Percentiles rank a stretch among this genome's conserved stretches.
Conservation (phyloP, 177 flowering plant genomes). For the Vitis hybrid region DNA sequence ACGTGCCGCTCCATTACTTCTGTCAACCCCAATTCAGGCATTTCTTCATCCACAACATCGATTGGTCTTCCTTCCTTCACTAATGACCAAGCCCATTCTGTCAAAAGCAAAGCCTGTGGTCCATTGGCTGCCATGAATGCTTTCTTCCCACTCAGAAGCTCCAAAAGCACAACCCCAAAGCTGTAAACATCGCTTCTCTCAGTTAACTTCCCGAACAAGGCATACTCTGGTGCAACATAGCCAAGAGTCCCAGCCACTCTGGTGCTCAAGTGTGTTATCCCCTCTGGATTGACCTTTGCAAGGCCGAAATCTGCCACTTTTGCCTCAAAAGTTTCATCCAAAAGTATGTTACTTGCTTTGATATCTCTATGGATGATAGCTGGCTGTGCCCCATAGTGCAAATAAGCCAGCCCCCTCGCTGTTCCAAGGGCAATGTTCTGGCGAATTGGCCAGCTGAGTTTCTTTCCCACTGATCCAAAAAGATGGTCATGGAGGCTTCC, state of each 20-base stretch:
- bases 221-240: conserved; percentile 36
- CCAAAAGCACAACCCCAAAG: conserved; percentile 31
- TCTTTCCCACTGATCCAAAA: conserved; percentile 11
- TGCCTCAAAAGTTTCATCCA: conserved; percentile 30
- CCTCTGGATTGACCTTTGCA: conserved; percentile 25
- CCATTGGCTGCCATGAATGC: conserved; percentile 10
- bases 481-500: conserved; percentile 33
- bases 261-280: conserved; percentile 25
- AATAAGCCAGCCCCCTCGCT: conserved; percentile 23
- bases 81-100: conserved; percentile 29
- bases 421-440: conserved; percentile 24
- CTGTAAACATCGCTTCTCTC: conserved; percentile 28
- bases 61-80: conserved; percentile 17
- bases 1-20: conserved; percentile 1
- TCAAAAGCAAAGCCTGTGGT: conserved; percentile 7
- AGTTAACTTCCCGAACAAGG: conserved; percentile 26
- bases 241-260: conserved; percentile 35
- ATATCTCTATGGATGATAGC: conserved; percentile 32
- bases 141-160: conserved; percentile 30
- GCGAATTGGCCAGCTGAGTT: conserved; percentile 24
- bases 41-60: conserved; percentile 20
- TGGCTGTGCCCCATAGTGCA: conserved; percentile 27
- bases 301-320: conserved; percentile 32
- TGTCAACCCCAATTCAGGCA: conserved; percentile 15
- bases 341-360: conserved; percentile 28